A percentile compares a stretch with the other conserved stretches of the same genome.
Evolutionary conservation across 306 rosid species (phyloP).

Genomic region (Phaseolus lunatus): DNA sequence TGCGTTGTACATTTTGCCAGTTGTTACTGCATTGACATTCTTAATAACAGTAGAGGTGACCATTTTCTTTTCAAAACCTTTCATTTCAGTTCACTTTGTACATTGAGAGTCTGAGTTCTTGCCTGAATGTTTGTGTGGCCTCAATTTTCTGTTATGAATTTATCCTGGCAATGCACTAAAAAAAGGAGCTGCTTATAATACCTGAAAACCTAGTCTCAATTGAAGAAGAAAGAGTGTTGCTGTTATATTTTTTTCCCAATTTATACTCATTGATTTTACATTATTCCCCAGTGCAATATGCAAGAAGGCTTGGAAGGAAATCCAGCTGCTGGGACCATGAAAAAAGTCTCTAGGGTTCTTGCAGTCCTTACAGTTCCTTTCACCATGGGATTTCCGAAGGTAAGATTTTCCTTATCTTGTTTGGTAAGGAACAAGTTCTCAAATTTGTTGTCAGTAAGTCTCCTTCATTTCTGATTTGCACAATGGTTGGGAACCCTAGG

Average conservation of each 20-base stretch:
- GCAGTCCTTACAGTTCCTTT: slow-evolving; percentile 90
- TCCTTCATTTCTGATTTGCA: too few relatives aligned
- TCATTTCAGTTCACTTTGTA: neutral
- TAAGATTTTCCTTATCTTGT: neutral
- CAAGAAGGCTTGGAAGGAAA: slow-evolving; percentile 97
- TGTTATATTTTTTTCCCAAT: slow-evolving; percentile 5
- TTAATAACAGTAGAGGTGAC: slow-evolving; percentile 87
- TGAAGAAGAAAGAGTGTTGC: slow-evolving; percentile 14
- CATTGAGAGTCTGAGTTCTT: slow-evolving; percentile 11
- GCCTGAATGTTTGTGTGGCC: slow-evolving; percentile 11
- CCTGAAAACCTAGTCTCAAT: slow-evolving; percentile 1
- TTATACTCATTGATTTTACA: neutral
- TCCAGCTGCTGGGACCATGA: slow-evolving; percentile 77
- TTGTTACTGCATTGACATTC: slow-evolving; percentile 76
- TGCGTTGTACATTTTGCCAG: slow-evolving; percentile 67
- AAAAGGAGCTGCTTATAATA: slow-evolving; percentile 13
- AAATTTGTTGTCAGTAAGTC: neutral
- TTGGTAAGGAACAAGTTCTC: neutral
- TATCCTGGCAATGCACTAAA: neutral
- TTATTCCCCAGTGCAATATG: slow-evolving; percentile 68
- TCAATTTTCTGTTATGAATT: neutral
- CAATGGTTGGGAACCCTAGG: too few relatives aligned
- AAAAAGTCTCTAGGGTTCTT: slow-evolving; percentile 77
- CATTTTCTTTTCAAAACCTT: slow-evolving; percentile 15
- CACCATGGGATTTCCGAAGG: slow-evolving; percentile 70